These are phyloP conservation scores for Carallia brachiata DNA, from an alignment of 345 rosid genomes.

Conservation along the genomic window DNA sequence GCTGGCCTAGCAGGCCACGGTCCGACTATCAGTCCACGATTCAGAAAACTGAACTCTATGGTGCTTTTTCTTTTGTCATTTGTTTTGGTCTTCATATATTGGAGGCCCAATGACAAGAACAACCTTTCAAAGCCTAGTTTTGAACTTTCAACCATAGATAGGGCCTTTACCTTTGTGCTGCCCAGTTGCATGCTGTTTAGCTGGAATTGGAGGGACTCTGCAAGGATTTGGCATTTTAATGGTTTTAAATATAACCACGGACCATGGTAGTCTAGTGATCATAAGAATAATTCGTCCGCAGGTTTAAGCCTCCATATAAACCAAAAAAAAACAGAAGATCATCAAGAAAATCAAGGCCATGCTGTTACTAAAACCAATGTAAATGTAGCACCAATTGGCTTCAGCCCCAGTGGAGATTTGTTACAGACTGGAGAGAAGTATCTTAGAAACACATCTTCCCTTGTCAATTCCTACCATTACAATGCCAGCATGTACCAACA, in stretches of 20 bases:
- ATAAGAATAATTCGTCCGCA: too few species aligned
- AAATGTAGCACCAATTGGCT: conserved; percentile 35
- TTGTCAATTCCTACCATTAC: conserved; percentile 26
- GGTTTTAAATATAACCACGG: not conserved
- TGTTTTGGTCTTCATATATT: too few species aligned
- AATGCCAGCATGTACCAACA: conserved; percentile 22
- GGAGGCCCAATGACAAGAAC: too few species aligned
- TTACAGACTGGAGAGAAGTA: conserved; percentile 3
- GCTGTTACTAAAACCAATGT: conserved; percentile 39
- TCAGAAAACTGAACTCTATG: too few species aligned
- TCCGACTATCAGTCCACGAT: too few species aligned
- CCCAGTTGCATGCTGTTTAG: not conserved
- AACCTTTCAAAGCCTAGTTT: too few species aligned
- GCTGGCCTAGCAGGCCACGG: too few species aligned
- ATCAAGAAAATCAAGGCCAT: conserved; percentile 24
- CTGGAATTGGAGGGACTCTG: not conserved
- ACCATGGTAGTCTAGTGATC: too few species aligned
- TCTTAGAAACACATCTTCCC: conserved; percentile 24
- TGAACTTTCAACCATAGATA: too few species aligned
- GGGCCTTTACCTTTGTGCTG: not conserved
- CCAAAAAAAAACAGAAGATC: conserved; percentile 12
- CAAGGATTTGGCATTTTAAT: not conserved
- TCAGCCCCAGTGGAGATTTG: conserved; percentile 17
- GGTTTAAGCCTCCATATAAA: too few species aligned
- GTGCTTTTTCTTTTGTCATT: too few species aligned